Conservation (phyloP, 345 rosid genomes). For the Geranium rotundifolium region DNA sequence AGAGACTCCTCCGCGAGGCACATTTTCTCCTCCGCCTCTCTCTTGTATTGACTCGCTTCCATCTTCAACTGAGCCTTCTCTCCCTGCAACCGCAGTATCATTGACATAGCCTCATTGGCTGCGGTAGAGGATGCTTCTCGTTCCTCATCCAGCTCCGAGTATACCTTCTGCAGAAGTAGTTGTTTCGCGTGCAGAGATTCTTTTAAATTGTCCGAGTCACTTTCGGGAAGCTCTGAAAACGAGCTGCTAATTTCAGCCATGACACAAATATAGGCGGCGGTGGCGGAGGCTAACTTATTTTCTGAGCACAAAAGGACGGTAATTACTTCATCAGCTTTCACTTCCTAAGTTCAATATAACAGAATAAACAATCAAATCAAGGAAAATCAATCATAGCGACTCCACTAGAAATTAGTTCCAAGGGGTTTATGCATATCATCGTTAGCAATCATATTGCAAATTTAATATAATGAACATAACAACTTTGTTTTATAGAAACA, state of each 20-base stretch:
- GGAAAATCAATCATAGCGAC: background rate
- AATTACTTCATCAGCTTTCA: background rate
- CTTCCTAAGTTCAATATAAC: background rate
- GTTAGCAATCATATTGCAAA: no score
- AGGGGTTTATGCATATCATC: no score
- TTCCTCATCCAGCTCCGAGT: constrained; percentile 62
- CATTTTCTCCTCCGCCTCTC: constrained; percentile 77
- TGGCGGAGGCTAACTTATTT: background rate
- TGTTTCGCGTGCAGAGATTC: constrained; percentile 59
- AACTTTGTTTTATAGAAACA: background rate
- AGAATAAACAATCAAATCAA: background rate
- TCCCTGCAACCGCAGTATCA: constrained; percentile 78
- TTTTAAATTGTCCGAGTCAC: constrained; percentile 30
- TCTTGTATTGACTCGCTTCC: constrained; percentile 88
- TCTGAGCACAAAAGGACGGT: constrained; percentile 1
- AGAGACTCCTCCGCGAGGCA: constrained; percentile 72
- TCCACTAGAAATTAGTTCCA: background rate
- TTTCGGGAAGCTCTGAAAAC: constrained; percentile 24
- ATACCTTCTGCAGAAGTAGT: constrained; percentile 62
- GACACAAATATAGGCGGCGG: background rate
- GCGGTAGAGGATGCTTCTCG: constrained; percentile 74
- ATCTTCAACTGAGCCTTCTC: constrained; percentile 66
- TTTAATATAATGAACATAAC: no score
- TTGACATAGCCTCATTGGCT: constrained; percentile 68
- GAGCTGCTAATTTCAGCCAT: constrained; percentile 34